These are phyloP conservation scores for Phytophthora europaea DNA, from an alignment of 352 stramenopile species.

Conservation along the genomic window DNA sequence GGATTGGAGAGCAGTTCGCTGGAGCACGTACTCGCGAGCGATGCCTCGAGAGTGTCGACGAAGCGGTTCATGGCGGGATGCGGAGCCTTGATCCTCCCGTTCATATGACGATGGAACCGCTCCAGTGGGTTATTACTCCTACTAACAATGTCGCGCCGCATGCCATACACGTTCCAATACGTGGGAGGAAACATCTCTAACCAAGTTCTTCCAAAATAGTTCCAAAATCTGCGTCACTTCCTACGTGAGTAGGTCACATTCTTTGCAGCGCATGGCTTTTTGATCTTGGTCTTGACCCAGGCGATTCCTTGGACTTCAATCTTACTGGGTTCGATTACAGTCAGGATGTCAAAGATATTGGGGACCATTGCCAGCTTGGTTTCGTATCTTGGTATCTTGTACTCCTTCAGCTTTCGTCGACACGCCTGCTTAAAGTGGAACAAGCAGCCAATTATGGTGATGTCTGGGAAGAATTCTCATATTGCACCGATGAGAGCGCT, in stretches of 20 bases:
- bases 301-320: conserved; percentile 8
- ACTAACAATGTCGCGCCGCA: conserved; percentile 6
- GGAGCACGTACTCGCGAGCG: not conserved
- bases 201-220: conserved; percentile 7
- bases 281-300: conserved; percentile 11
- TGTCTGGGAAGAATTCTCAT: not conserved
- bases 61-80: conserved; percentile 8
- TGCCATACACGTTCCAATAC: conserved; percentile 9
- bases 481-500: conserved; percentile 4
- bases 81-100: conserved; percentile 1
- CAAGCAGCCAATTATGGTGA: conserved; percentile 8
- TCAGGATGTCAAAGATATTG: conserved; percentile 6
- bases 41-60: not conserved
- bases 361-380: conserved; percentile 4
- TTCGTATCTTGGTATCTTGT: not conserved
- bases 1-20: not conserved
- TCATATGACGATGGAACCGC: conserved; percentile 7
- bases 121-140: conserved; percentile 10
- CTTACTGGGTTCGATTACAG: conserved; percentile 5
- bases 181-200: conserved; percentile 1
- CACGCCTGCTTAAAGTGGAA: conserved; percentile 14
- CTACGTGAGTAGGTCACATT: not conserved
- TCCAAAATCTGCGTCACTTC: conserved; percentile 7
- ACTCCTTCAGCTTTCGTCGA: conserved; percentile 5
- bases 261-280: not conserved